These are phyloP conservation scores for Alternaria incomplexa DNA, from an alignment of 2,329 filamentous ascomycete species.

Conservation along the genomic window DNA sequence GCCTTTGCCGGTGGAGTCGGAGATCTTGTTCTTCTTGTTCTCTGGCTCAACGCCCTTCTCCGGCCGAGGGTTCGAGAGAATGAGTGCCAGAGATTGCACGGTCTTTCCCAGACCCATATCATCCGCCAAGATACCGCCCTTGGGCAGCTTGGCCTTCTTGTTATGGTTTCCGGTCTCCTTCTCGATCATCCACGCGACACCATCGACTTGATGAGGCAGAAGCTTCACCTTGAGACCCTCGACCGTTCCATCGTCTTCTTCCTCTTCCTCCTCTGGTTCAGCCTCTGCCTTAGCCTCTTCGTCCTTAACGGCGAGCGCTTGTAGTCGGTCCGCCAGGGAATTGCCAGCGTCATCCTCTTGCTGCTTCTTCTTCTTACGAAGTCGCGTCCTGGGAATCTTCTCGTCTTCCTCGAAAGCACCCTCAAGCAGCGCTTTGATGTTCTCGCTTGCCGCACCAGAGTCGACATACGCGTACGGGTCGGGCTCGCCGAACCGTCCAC, in stretches of 20 bases:
- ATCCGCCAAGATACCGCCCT: constrained; percentile 93
- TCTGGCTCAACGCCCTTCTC: constrained; percentile 56
- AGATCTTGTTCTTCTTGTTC: constrained; percentile 69
- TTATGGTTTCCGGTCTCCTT: constrained; percentile 88
- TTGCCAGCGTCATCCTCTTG: constrained; percentile 39
- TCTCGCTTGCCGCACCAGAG: constrained; percentile 72
- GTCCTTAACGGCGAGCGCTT: constrained; percentile 53
- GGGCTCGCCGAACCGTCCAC: constrained; percentile 58
- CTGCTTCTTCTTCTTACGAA: constrained; percentile 52
- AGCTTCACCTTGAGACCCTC: constrained; percentile 87
- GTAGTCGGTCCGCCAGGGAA: constrained; percentile 53
- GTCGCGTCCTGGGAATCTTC: constrained; percentile 53
- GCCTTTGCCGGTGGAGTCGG: constrained; percentile 71
- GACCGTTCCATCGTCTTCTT: constrained; percentile 67
- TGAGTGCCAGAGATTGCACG: constrained; percentile 86
- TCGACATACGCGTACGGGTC: constrained; percentile 71
- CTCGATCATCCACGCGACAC: constrained; percentile 92
- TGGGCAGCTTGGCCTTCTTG: constrained; percentile 77
- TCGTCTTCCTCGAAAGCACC: constrained; percentile 80
- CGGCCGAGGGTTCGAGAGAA: constrained; percentile 79
- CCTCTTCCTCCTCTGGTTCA: constrained; percentile 48
- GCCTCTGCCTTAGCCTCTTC: constrained; percentile 57
- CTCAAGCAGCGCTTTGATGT: constrained; percentile 82
- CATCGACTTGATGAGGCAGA: constrained; percentile 91
- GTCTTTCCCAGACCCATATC: constrained; percentile 99